Base-by-base conservation (phyloP, 2,329 filamentous ascomycete species). In the Botrytis fabae region DNA sequence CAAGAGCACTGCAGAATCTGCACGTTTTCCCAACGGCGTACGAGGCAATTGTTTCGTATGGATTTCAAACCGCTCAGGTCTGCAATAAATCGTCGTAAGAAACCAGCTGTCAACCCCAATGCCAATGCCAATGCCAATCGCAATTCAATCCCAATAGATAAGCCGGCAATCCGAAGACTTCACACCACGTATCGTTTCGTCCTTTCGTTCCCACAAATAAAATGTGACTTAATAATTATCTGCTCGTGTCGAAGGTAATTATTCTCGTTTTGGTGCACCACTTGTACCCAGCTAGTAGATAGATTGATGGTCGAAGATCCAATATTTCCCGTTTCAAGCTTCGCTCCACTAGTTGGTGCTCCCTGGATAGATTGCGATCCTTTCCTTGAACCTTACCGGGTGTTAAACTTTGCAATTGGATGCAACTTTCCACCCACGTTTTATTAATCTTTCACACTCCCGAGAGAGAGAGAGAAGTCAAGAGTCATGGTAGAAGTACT, bases 321-420 rank as follows among this genome's bases (percentile, higher is more conserved):
- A 62, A 40, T 61, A 61, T 28, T 64, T 38, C 9, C 25, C n/a
- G 62, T 64, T 64, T 46, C 62, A 64, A 22, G 28, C 62, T 25
- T 64, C 42, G 28, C 62, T 64, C 62, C 62, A 57, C 51, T 28
- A 28, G n/a, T 28, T 57, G 51, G 14, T 28, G 51, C n/a, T 57
- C 51, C 6, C 14, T 57, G 14, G 51, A 28, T 57, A 57, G 51
- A 57, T 18, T 57, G 51, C 14, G 51, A 64, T 46, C 44, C n/a
- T 18, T 18, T 46, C n/a, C 18, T 12, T 4, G 10, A 28, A 5
- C 38, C 60, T 62, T 42, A 42, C 42, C 60, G 25, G 28, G 22
- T 28, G 18, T 54, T 14, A 54, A 28, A 54, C 51, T 54, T 54
- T 25, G 28, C 51, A 54, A 54, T 54, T 54, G 25, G 51, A 18